phyloP scores from a whole-genome alignment of 768 basidiomycete genomes.

The Podaxis rugospora region DNA sequence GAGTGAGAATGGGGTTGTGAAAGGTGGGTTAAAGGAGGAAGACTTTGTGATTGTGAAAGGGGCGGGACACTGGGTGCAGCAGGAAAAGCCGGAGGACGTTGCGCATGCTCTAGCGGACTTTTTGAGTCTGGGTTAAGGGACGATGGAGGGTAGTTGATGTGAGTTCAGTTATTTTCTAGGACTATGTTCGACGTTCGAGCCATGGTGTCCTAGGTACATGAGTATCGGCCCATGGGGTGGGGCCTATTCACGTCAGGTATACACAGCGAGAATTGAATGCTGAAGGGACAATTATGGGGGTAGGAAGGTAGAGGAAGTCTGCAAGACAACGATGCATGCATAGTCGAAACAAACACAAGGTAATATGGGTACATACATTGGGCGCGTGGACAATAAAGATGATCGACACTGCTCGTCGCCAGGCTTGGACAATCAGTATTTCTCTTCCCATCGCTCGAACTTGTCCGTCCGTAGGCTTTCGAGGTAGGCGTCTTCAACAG shows the following conservation, averaged over 20 bases:
- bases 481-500: constrained; percentile 67
- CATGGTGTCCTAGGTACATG: neutral
- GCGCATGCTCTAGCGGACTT: constrained; percentile 37
- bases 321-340: neutral
- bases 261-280: neutral
- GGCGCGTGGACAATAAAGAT: neutral
- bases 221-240: neutral
- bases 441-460: constrained; percentile 70
- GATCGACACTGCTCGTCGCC: neutral
- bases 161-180: neutral
- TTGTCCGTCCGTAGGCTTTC: constrained; percentile 48
- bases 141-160: neutral
- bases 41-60: constrained; percentile 49
- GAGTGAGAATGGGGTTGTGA: constrained; percentile 24
- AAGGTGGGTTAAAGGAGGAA: constrained; percentile 21
- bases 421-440: constrained; percentile 11
- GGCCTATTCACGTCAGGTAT: neutral
- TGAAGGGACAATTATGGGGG: neutral
- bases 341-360: neutral
- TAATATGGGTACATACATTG: neutral
- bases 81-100: constrained; percentile 45
- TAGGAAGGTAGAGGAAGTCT: neutral
- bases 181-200: neutral
- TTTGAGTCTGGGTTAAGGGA: constrained; percentile 10
- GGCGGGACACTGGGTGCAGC: constrained; percentile 65